Percentiles rank a stretch among this genome's conserved stretches.
Conservation (phyloP, 345 rosid genomes). For the Abelmoschus esculentus region DNA sequence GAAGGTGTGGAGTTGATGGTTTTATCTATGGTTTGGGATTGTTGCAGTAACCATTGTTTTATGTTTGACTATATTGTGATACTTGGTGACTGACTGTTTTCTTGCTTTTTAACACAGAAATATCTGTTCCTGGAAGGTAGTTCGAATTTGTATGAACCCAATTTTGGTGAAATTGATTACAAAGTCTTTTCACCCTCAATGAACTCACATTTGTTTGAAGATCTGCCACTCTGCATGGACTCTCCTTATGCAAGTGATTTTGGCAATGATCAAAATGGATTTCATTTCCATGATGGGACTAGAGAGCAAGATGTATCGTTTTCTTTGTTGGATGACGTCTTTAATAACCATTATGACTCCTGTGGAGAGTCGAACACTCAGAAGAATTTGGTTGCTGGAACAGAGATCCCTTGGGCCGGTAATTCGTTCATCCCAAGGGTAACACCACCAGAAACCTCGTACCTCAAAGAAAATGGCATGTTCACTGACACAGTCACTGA, state of each 20-base stretch:
- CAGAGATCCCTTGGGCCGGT: conserved; percentile 20
- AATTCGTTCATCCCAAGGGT: conserved; percentile 3
- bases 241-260: not conserved
- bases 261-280: conserved; percentile 1
- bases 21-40: not conserved
- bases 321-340: not conserved
- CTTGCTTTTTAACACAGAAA: conserved; percentile 26
- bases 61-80: not conserved
- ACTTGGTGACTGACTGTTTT: not conserved
- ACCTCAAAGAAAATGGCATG: conserved; percentile 16
- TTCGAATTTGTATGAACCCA: conserved; percentile 21
- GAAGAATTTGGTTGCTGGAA: conserved; percentile 20
- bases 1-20: conserved; percentile 31
- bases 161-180: conserved; percentile 28
- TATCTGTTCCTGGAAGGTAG: conserved; percentile 22
- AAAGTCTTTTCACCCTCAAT: conserved; percentile 38
- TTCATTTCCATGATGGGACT: not conserved
- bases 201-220: conserved; percentile 27
- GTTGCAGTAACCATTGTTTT: not conserved
- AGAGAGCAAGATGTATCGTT: not conserved
- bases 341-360: conserved; percentile 7
- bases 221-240: not conserved
- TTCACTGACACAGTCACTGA: conserved; percentile 19
- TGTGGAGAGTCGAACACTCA: conserved; percentile 33
- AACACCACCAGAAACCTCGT: conserved; percentile 17